phyloP scores from a whole-genome alignment of 2,329 filamentous ascomycete genomes.

The Tolypocladium amazonense region DNA sequence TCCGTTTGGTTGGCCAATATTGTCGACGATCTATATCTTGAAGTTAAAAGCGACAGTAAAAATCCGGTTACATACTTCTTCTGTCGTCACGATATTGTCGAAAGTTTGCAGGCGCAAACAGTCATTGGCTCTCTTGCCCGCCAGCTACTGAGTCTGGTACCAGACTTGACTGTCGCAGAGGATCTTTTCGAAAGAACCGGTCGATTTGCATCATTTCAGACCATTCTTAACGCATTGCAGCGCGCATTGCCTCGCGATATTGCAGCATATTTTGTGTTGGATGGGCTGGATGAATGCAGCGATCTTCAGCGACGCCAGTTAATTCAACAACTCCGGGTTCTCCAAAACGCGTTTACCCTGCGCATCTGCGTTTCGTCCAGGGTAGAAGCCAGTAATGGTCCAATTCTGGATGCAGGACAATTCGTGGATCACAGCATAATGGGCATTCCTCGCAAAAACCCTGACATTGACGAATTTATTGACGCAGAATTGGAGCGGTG shows the following conservation, averaged over 20 bases:
- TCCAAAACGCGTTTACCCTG: not conserved
- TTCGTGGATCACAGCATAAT: not conserved
- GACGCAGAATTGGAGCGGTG: not conserved
- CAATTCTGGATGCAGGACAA: not conserved
- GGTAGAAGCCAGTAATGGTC: not conserved
- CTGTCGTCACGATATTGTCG: not conserved
- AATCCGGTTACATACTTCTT: not conserved
- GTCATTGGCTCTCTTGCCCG: not conserved
- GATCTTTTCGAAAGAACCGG: not conserved
- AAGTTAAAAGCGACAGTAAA: not conserved
- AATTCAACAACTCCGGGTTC: not conserved
- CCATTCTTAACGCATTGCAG: not conserved
- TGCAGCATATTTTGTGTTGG: not conserved
- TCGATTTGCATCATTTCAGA: not conserved
- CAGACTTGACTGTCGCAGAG: not conserved
- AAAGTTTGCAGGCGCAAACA: not conserved
- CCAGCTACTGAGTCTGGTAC: not conserved
- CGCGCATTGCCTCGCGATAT: not conserved
- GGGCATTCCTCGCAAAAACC: not conserved
- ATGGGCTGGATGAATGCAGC: not conserved
- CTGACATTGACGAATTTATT: not conserved
- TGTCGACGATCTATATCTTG: not conserved
- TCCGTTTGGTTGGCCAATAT: not conserved
- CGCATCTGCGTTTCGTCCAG: not conserved
- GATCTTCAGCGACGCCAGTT: not conserved